Base-by-base conservation (phyloP, 1,139 yeast genomes). In the Geotrichum reessii region DNA sequence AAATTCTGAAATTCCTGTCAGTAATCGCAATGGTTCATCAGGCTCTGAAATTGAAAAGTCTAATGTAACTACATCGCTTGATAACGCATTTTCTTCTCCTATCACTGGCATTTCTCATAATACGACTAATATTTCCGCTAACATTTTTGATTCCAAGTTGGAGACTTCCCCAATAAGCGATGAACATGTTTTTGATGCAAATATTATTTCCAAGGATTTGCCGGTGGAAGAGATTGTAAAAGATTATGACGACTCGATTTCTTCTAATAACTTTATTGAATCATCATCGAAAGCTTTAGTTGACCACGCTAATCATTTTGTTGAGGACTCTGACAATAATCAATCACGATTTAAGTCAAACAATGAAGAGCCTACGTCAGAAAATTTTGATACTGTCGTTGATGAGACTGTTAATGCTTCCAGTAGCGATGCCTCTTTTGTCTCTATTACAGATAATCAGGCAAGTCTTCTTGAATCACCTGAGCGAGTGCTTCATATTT, bases 241-340 rank as follows among this genome's bases (percentile, higher is more conserved):
- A 7, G 19, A 47, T 19, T 24, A 28, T 17, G 19, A 21, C 21
- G 53, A 50, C 14, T 50, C 53, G 12, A 21, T 37, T 6, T 52
- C 55, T 9, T 52, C 55, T 2, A 14, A 24, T 24, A 50, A 44
- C 27, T 42, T 49, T 27, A 44, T 44, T 44, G 55, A 48, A 9
- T 44, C 55, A 19, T 44, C 53, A 22, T 31, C 53, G 14, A 27
- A 31, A 22, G 47, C 24, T 28, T 14, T 12, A 12, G 22, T 21
- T n/a, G 21, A 21, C 25, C 22, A 7, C 5, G 6, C 28, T 6
- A 27, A 8, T 17, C 17, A 37, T 12, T 1, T n/a, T 37, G 44
- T 37, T 14, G 44, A 37, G n/a, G n/a, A 9, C n/a, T 37, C 19
- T 37, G 44, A 37, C 3, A 2, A 12, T 19, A 17, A 14, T 9